Evolutionary conservation across 2,329 filamentous ascomycete genomes (phyloP), one percentile per base, ranked within the genome.

Genomic region (Scleromitrula shiraiana): DNA sequence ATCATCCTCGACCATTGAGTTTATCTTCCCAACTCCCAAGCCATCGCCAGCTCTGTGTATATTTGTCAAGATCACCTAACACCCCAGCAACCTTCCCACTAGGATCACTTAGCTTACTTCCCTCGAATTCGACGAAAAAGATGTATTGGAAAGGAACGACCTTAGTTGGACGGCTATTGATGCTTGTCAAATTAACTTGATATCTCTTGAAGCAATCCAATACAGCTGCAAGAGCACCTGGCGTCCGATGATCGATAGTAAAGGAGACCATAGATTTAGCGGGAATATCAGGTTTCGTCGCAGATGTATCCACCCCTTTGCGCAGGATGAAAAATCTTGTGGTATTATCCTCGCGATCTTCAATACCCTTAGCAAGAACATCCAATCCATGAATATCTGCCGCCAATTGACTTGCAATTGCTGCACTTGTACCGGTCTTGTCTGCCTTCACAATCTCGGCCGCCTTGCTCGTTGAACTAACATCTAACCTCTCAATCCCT

Each of bases 121-220:
- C 83, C 64, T 85, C 78, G 59, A 95, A 89, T 71, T 97, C 91
- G 24, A 96, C 82, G 63, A 97, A 90, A 69, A 97, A 96, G 30
- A 96, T 78, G 68, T 97, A 97, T 64, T 94, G 82, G 78, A 95
- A 97, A 17, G 85, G 80, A 56, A 72, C 69, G 32, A 76, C 71
- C 48, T 85, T 76, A 59, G 86, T 89, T 5, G 91, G 91, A 54
- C 91, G 70, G 56, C 86, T 89, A 64, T 89, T 90, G 66, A 97
- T 95, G 64, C 84, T 91, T 24, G 90, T 96, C 56, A 97, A 70
- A 64, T 96, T 95, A 49, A 96, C 73, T 5, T 76, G 75, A 56
- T 78, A 75, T 7, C 70, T 71, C 54, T 82, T 81, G 68, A 97
- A 97, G 48, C 88, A 86, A 42, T 82, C 76, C 50, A 97, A 71